A percentile compares a stretch with the other conserved stretches of the same genome.
Evolutionary conservation across 805 yeast genomes (phyloP).

Genomic region (Saturnispora diversa): DNA sequence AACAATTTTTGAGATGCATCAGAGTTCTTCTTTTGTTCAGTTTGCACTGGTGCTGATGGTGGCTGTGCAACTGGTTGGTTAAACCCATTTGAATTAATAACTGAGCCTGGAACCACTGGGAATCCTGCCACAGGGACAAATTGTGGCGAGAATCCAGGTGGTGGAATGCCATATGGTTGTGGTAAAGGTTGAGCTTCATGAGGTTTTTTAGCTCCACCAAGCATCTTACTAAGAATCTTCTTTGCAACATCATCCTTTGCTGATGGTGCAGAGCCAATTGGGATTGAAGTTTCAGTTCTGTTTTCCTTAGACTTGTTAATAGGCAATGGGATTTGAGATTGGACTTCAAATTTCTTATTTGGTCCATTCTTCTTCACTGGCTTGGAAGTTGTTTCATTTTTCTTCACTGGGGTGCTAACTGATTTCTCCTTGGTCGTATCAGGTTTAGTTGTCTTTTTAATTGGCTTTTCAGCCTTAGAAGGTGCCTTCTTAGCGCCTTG

Average conservation of each 20-base stretch:
- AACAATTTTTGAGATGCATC: constrained; percentile 5
- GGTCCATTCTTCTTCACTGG: constrained; percentile 4
- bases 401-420: neutral
- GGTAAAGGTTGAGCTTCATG: constrained; percentile 8
- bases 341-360: neutral
- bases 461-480: constrained; percentile 17
- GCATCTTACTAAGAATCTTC: constrained; percentile 22
- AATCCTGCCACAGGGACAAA: constrained; percentile 1
- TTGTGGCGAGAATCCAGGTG: too few species aligned
- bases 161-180: neutral
- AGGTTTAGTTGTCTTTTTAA: constrained; percentile 9
- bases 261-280: neutral
- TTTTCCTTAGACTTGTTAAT: neutral
- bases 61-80: too few species aligned
- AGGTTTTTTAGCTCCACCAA: constrained; percentile 17
- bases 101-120: too few species aligned
- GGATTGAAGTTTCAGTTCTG: neutral
- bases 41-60: neutral
- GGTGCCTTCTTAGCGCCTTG: constrained; percentile 34
- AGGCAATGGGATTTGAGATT: neutral
- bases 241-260: constrained; percentile 19
- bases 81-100: too few species aligned
- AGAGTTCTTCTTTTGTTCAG: neutral
- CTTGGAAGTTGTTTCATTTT: neutral
- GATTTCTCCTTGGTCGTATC: neutral